Base-by-base conservation (phyloP, 768 basidiomycete genomes). In the Dentipellis sp. region DNA sequence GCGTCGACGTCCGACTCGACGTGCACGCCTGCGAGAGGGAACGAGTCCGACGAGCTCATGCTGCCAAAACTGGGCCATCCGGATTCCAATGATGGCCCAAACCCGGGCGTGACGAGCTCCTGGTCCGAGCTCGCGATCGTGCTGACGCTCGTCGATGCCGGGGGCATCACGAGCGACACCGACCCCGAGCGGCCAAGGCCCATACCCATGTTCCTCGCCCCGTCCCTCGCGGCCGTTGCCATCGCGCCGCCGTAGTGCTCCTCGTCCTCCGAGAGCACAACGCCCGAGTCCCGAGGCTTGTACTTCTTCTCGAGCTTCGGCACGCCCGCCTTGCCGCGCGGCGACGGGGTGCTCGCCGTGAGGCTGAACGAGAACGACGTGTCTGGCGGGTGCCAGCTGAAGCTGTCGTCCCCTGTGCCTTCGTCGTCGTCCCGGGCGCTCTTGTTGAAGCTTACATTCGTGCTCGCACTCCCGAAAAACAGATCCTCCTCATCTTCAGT, bases 71-170 rank as follows among this genome's bases (percentile, higher is more conserved):
- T 67, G 0, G 87, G 88, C 88, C 88, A 91, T 11, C 81, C 81
- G 3, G 84, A 84, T 39, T 64, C 61, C 14, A 66, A 54, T 34
- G 77, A 76, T 17, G 87, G 84, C 6, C 72, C 75, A 29, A 79
- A 58, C 11, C 79, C 77, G 2, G 88, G 89, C 0, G 88, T 91
- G 17, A 88, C 74, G n/a, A 91, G 77, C 35, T 78, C 83, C 47
- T 85, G 80, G 38, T 82, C 83, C 5, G 84, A 68, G 3, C 84
- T 84, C 16, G 78, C 74, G 56, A 85, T 81, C 3, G 79, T 84
- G 61, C 78, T 83, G 21, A 80, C 75, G 49, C 84, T 86, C 6
- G 78, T 83, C 0, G 84, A 88, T 0, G 79, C 75, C 36, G 70
- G 74, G 35, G 83, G 81, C 71, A 84, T 71, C 23, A 73, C 68